Conservation (phyloP, 2,329 filamentous ascomycete species). For the Xylaria multiplex region DNA sequence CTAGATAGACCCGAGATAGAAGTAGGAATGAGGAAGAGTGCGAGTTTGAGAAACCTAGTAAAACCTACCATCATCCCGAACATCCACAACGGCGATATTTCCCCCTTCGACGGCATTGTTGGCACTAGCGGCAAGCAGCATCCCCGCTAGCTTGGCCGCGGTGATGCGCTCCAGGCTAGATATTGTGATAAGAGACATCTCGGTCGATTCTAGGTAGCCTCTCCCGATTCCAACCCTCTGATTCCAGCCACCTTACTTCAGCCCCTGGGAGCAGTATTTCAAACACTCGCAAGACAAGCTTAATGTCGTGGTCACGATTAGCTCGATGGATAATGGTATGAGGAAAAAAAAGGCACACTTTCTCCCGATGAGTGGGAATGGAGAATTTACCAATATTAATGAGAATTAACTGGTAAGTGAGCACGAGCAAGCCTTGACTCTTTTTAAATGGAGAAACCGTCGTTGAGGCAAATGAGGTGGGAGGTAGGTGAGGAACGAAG, state of each 20-base stretch:
- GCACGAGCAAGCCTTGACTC: background rate
- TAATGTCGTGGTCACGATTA: background rate
- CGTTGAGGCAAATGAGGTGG: background rate
- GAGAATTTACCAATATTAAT: background rate
- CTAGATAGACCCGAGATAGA: background rate
- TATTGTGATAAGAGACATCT: slow-evolving; percentile 56
- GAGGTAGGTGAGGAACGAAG: too few relatives aligned
- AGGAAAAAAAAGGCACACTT: background rate
- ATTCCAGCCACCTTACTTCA: too few relatives aligned
- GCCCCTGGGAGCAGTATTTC: too few relatives aligned
- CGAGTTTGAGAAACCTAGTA: background rate
- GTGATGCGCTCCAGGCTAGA: slow-evolving; percentile 73
- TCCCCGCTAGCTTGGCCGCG: slow-evolving; percentile 72
- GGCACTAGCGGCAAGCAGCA: slow-evolving; percentile 63
- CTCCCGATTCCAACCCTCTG: background rate
- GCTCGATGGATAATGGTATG: too few relatives aligned
- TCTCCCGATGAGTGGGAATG: background rate
- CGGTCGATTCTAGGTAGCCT: background rate
- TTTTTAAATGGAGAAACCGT: background rate
- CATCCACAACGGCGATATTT: slow-evolving; percentile 81
- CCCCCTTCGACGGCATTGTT: background rate
- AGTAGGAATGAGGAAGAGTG: background rate
- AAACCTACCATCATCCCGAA: slow-evolving; percentile 69
- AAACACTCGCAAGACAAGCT: background rate
- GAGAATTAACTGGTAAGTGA: background rate